Percentiles rank a stretch among this genome's conserved stretches.
These are phyloP conservation scores for Camelina hispida DNA, from an alignment of 345 rosid genomes.

Conservation along the genomic window DNA sequence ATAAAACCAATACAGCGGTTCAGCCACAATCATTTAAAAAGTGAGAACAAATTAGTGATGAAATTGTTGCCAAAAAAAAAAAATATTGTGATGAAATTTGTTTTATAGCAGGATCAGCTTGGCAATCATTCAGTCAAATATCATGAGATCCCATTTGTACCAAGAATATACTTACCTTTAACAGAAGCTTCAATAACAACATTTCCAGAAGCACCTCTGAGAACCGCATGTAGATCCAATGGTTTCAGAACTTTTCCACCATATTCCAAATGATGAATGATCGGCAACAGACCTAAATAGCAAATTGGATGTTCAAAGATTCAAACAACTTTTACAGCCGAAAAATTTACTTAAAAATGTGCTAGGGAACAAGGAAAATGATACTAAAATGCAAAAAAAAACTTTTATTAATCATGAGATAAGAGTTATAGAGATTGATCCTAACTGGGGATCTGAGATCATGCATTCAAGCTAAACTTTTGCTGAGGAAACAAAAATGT, in stretches of 20 bases:
- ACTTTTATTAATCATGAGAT: conserved; percentile 4
- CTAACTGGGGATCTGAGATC: not conserved
- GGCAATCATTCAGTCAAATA: conserved; percentile 14
- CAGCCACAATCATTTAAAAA: conserved; percentile 20
- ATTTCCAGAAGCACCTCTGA: conserved; percentile 50
- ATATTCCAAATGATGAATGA: conserved; percentile 67
- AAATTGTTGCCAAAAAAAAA: not conserved
- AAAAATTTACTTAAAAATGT: not conserved
- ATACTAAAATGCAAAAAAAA: not conserved
- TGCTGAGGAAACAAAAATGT: conserved; percentile 14
- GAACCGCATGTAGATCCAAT: conserved; percentile 49
- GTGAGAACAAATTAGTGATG: conserved; percentile 8
- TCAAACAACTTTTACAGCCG: conserved; percentile 8
- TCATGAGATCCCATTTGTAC: conserved; percentile 12
- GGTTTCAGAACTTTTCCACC: conserved; percentile 62
- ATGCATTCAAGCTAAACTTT: conserved; percentile 20
- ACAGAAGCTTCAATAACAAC: conserved; percentile 65
- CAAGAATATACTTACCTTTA: conserved; percentile 52
- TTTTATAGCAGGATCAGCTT: not conserved
- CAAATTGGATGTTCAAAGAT: conserved; percentile 33
- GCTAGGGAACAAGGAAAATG: not conserved
- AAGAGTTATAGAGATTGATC: conserved; percentile 21
- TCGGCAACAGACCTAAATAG: conserved; percentile 81
- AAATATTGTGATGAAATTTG: no score
- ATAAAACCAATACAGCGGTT: not conserved